Conservation (phyloP, 106 monocot species). For the Dendrobium catenatum region DNA sequence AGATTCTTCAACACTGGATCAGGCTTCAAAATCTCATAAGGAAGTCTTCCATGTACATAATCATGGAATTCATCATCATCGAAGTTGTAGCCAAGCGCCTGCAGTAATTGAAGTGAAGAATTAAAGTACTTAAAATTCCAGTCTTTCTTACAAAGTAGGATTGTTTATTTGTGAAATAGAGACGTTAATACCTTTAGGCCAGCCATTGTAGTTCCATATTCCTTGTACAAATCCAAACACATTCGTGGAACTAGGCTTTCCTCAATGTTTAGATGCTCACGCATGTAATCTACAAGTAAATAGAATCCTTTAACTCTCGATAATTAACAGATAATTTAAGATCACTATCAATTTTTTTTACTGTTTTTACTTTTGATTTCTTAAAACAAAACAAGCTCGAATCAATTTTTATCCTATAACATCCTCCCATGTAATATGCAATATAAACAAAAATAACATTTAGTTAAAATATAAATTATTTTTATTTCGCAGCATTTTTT, state of each 20-base stretch:
- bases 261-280: conserved; percentile 64
- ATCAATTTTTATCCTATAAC: no score
- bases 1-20: conserved; percentile 68
- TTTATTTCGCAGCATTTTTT: no score
- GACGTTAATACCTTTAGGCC: conserved; percentile 59
- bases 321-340: background rate
- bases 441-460: background rate
- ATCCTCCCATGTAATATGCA: no score
- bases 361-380: no score
- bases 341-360: background rate
- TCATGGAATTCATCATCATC: conserved; percentile 84
- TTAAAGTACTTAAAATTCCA: background rate
- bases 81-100: conserved; percentile 67
- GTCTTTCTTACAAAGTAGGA: background rate
- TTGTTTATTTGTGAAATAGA: background rate
- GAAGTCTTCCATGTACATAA: conserved; percentile 66
- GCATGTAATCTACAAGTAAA: conserved; percentile 66
- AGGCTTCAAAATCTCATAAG: conserved; percentile 67
- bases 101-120: background rate
- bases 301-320: background rate
- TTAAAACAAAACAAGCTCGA: no score
- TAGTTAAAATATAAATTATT: no score
- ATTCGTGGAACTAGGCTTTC: conserved; percentile 61
- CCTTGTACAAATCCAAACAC: conserved; percentile 83
- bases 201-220: conserved; percentile 87